Conservation (phyloP, 2,329 filamentous ascomycete species). For the Claviceps sp. region DNA sequence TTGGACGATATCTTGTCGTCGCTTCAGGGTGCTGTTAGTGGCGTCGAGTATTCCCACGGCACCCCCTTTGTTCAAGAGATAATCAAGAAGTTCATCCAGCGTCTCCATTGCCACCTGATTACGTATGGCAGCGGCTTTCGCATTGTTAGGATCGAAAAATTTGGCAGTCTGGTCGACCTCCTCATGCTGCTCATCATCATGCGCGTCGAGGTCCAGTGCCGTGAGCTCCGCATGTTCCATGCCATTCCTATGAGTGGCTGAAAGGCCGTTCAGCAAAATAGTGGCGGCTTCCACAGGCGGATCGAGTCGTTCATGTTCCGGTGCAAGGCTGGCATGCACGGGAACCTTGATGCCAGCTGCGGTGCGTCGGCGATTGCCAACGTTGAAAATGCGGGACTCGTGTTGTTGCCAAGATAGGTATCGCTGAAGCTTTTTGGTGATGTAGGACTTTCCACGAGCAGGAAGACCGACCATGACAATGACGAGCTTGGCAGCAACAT, state of each 20-base stretch:
- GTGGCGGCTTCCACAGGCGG: constrained; percentile 39
- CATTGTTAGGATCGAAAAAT: constrained; percentile 89
- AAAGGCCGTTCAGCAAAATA: constrained; percentile 43
- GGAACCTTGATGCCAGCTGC: constrained; percentile 47
- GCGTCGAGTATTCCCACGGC: constrained; percentile 93
- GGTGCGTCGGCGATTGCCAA: constrained; percentile 77
- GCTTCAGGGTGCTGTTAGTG: constrained; percentile 86
- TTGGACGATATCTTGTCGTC: constrained; percentile 71
- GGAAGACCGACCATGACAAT: constrained; percentile 98
- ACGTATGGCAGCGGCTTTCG: constrained; percentile 65
- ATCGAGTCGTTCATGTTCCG: constrained; percentile 26
- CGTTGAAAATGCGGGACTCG: constrained; percentile 92
- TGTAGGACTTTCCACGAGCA: constrained; percentile 93
- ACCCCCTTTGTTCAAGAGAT: constrained; percentile 68
- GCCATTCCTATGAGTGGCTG: constrained; percentile 18
- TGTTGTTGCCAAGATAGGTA: constrained; percentile 98
- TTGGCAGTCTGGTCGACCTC: constrained; percentile 75
- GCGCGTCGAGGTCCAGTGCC: constrained; percentile 21
- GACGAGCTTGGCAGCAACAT: constrained; percentile 91
- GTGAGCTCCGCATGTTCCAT: constrained; percentile 24
- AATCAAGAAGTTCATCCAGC: constrained; percentile 81
- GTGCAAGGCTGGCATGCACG: constrained; percentile 18
- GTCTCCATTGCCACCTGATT: constrained; percentile 90
- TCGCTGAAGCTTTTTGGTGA: constrained; percentile 92
- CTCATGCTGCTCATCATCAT: constrained; percentile 16